A percentile compares a stretch with the other conserved stretches of the same genome.
phyloP scores from a whole-genome alignment of 2,329 filamentous ascomycete species.

The Lanzia echinophila region DNA sequence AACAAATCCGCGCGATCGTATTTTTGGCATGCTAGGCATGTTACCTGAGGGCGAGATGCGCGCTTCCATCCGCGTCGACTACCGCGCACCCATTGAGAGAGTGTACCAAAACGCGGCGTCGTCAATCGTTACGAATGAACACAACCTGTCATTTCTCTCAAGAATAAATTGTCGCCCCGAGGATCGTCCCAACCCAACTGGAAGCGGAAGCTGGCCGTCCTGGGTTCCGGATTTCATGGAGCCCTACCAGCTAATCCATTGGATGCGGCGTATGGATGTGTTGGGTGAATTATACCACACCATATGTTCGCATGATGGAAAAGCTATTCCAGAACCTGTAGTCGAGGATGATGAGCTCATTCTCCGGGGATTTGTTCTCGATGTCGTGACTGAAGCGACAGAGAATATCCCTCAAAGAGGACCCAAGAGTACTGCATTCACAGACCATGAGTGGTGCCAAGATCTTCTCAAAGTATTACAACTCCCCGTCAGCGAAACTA shows the following conservation, averaged over 20 bases:
- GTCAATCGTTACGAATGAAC: background rate
- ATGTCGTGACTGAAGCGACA: background rate
- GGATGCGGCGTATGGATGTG: too few species aligned
- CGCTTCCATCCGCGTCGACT: background rate
- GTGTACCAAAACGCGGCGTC: background rate
- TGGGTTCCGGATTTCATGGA: too few species aligned
- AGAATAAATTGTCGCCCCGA: too few species aligned
- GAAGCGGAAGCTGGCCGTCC: too few species aligned
- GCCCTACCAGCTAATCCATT: too few species aligned
- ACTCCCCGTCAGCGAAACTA: background rate
- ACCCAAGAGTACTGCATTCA: background rate
- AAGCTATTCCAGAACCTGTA: too few species aligned
- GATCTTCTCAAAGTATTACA: background rate
- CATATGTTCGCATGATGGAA: too few species aligned
- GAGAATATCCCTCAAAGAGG: background rate
- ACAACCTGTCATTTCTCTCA: too few species aligned
- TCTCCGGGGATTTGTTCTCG: background rate
- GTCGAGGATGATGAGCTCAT: too few species aligned
- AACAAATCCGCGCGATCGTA: background rate
- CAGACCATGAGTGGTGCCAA: background rate
- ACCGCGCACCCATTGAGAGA: background rate
- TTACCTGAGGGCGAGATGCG: background rate
- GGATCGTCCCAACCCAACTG: background rate
- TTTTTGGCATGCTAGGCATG: background rate
- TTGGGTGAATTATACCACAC: too few species aligned